These are phyloP conservation scores for Isatis lusitanica DNA, from an alignment of 441 rosid genomes.

Conservation along the genomic window DNA sequence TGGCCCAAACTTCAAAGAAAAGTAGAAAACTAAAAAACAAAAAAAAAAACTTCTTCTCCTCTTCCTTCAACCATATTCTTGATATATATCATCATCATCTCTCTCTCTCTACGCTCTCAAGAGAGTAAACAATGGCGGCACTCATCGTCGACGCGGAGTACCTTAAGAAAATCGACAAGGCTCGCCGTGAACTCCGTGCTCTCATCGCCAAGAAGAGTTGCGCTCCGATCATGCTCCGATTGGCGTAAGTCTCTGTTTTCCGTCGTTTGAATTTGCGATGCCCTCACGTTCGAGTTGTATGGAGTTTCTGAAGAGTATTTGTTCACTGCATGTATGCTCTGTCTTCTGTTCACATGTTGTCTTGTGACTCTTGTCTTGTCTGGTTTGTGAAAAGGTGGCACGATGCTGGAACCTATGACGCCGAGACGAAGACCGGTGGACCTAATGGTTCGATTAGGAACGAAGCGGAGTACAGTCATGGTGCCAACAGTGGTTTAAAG, in stretches of 20 bases:
- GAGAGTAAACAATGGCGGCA: conserved; percentile 50
- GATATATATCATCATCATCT: neutral
- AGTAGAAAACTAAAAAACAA: neutral
- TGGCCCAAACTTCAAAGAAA: conserved; percentile 11
- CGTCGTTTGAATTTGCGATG: neutral
- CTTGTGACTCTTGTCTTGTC: neutral
- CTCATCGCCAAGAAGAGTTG: conserved; percentile 75
- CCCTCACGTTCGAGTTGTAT: neutral
- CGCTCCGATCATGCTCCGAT: conserved; percentile 92
- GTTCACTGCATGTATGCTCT: neutral
- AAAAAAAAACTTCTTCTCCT: neutral
- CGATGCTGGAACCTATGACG: conserved; percentile 84
- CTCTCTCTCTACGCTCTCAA: neutral
- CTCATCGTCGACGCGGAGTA: conserved; percentile 74
- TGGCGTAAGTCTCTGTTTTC: conserved; percentile 53
- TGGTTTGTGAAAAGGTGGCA: conserved; percentile 63
- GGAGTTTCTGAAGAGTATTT: neutral
- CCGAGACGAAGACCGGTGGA: conserved; percentile 70
- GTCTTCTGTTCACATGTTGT: no score
- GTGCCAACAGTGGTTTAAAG: conserved; percentile 73
- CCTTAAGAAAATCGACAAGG: conserved; percentile 77
- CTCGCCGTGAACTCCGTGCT: conserved; percentile 86
- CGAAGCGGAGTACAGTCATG: conserved; percentile 70
- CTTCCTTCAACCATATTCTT: neutral
- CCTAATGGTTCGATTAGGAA: conserved; percentile 83